Percentiles rank a stretch among this genome's conserved stretches.
phyloP scores from a whole-genome alignment of 208 protist genomes.

The Phytomonas sp. region DNA sequence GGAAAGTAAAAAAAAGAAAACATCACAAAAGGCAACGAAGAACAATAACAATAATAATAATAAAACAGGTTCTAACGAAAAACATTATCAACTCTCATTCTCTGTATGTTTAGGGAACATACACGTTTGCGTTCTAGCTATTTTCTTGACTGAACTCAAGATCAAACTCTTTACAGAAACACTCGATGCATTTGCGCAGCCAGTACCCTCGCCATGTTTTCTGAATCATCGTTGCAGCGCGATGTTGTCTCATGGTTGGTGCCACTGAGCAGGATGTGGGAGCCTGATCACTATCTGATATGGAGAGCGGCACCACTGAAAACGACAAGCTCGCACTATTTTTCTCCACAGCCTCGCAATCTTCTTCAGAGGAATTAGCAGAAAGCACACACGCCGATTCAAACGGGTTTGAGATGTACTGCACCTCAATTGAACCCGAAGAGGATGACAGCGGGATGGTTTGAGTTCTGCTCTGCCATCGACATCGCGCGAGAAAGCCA shows the following conservation, averaged over 20 bases:
- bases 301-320: neutral
- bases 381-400: neutral
- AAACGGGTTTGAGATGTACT: neutral
- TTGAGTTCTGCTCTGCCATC: neutral
- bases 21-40: neutral
- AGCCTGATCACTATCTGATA: neutral
- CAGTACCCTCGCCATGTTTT: constrained; percentile 45
- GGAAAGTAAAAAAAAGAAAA: constrained; percentile 6
- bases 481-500: neutral
- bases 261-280: neutral
- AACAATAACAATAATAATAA: neutral
- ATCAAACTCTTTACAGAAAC: constrained; percentile 53
- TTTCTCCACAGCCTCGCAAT: neutral
- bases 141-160: constrained; percentile 21
- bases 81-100: neutral
- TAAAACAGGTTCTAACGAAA: neutral
- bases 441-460: neutral
- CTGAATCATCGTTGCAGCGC: constrained; percentile 33
- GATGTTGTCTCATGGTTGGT: neutral
- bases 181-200: constrained; percentile 29
- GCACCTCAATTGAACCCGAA: neutral
- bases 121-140: constrained; percentile 10
- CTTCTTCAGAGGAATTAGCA: neutral
- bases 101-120: neutral
- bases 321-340: neutral